phyloP scores from a whole-genome alignment of 1,284 basidiomycete genomes.

The Phellopilus nigrolimitatus region DNA sequence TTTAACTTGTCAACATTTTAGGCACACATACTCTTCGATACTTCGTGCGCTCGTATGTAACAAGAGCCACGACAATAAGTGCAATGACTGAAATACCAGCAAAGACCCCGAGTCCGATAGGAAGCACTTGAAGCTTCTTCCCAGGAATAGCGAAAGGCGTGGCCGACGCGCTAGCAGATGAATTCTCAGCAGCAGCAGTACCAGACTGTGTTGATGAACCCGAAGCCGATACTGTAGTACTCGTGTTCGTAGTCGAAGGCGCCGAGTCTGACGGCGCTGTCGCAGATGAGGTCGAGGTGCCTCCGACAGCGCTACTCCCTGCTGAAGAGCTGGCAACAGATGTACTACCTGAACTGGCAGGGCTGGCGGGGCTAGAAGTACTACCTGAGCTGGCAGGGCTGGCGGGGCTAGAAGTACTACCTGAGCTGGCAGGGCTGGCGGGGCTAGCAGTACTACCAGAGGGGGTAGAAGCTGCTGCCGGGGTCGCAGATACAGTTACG shows the following conservation, averaged over 20 bases:
- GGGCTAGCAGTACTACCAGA: conserved; percentile 3
- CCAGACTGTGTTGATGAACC: conserved; percentile 17
- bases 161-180: conserved; percentile 21
- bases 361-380: too few relatives aligned
- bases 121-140: conserved; percentile 66
- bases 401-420: too few relatives aligned
- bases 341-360: too few relatives aligned
- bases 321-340: not conserved
- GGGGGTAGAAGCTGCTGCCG: conserved; percentile 15
- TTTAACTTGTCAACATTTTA: conserved; percentile 1
- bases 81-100: conserved; percentile 77
- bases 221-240: conserved; percentile 10
- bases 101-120: conserved; percentile 76
- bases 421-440: too few relatives aligned
- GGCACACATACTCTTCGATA: conserved; percentile 63
- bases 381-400: too few relatives aligned
- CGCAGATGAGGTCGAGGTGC: conserved; percentile 12
- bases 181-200: conserved; percentile 18
- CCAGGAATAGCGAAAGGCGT: conserved; percentile 60
- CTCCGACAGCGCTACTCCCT: not conserved
- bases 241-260: conserved; percentile 19
- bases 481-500: conserved; percentile 12
- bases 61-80: conserved; percentile 71
- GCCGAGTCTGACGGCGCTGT: conserved; percentile 21
- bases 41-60: conserved; percentile 78